Percentiles rank a stretch among this genome's conserved stretches.
Conservation (phyloP, 106 monocot genomes). For the Dendrobium officinale region DNA sequence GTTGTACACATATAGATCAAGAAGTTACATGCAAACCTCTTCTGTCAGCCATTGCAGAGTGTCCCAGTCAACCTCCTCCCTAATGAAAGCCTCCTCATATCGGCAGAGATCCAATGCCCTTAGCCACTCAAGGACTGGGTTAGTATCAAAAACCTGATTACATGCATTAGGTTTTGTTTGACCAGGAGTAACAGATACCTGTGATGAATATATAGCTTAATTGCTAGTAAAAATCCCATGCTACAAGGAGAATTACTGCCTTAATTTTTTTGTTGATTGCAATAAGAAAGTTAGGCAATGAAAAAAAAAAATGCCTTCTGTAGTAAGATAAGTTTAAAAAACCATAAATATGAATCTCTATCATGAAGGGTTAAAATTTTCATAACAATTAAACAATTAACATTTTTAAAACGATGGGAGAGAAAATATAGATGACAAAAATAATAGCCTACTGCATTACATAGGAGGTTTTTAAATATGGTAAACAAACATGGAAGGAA, state of each 20-base stretch:
- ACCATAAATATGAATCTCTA: not conserved
- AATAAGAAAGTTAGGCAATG: not conserved
- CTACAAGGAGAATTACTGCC: not conserved
- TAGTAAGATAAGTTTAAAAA: not conserved
- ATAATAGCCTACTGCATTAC: not conserved
- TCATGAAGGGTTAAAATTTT: not conserved
- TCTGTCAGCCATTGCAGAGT: slow-evolving; percentile 77
- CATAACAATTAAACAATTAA: not conserved
- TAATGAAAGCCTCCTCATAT: slow-evolving; percentile 76
- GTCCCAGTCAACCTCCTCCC: slow-evolving; percentile 90
- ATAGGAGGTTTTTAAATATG: not conserved
- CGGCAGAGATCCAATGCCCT: slow-evolving; percentile 51
- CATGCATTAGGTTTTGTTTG: slow-evolving; percentile 14
- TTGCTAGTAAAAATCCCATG: not conserved
- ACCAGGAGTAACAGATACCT: slow-evolving; percentile 30
- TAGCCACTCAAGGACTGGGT: slow-evolving; percentile 61
- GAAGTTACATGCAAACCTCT: slow-evolving; percentile 54
- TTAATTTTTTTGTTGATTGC: not conserved
- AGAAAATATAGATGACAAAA: not conserved
- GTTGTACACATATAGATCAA: not conserved
- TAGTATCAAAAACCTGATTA: slow-evolving; percentile 25
- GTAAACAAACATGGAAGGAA: not conserved
- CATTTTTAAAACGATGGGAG: not conserved
- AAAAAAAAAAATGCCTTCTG: not conserved
- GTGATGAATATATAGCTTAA: slow-evolving; percentile 13